These are phyloP conservation scores for Septoria petroselini DNA, from an alignment of 2,329 filamentous ascomycete genomes.

Conservation along the genomic window DNA sequence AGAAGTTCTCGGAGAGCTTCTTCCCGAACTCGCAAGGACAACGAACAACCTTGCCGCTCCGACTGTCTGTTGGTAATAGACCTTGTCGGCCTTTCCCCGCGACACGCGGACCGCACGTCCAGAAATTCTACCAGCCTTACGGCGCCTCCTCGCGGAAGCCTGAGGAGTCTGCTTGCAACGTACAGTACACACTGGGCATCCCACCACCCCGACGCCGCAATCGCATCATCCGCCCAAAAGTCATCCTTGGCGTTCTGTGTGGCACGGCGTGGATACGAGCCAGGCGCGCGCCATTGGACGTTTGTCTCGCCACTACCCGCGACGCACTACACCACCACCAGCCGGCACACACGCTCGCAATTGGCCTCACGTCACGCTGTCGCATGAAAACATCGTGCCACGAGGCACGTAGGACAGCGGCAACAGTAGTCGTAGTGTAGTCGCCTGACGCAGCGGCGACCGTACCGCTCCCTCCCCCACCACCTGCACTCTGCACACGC, in stretches of 20 bases:
- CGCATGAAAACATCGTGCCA: slow-evolving; percentile 14
- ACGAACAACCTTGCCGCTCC: too few relatives aligned
- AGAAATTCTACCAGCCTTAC: slow-evolving; percentile 23
- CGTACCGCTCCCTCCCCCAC: slow-evolving; percentile 8
- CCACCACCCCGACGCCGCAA: background rate
- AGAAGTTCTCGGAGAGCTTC: too few relatives aligned
- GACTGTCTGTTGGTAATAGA: slow-evolving; percentile 5
- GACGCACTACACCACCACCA: slow-evolving; percentile 18
- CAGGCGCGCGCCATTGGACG: slow-evolving; percentile 17
- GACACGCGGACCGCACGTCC: slow-evolving; percentile 21
- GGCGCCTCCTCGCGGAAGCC: slow-evolving; percentile 21
- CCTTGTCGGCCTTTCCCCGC: slow-evolving; percentile 23
- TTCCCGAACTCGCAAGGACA: too few relatives aligned
- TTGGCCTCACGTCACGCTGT: slow-evolving; percentile 16
- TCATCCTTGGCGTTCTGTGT: slow-evolving; percentile 4
- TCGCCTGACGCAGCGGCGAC: slow-evolving; percentile 15
- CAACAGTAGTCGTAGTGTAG: slow-evolving; percentile 16
- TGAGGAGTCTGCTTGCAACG: background rate
- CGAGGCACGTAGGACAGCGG: slow-evolving; percentile 15
- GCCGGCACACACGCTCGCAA: slow-evolving; percentile 14
- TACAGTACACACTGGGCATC: background rate
- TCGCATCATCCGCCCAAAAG: background rate
- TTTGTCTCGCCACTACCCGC: slow-evolving; percentile 13
- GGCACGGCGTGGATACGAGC: slow-evolving; percentile 9
- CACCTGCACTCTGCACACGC: slow-evolving; percentile 18